phyloP scores from a whole-genome alignment of 2,329 filamentous ascomycete species.

The Aspergillus pseudonomiae region DNA sequence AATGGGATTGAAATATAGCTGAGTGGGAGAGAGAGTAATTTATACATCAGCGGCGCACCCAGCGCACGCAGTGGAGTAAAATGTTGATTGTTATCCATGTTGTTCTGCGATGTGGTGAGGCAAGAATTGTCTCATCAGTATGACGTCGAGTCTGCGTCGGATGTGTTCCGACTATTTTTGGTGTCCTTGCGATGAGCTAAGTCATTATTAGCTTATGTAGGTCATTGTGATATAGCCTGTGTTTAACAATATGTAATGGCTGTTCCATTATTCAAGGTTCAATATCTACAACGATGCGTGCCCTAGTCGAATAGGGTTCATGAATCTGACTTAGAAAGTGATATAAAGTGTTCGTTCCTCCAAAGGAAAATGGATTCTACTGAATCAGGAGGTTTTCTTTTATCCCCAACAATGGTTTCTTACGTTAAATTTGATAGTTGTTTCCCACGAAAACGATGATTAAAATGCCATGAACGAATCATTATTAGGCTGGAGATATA shows the following conservation, averaged over 20 bases:
- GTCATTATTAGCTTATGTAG: background rate
- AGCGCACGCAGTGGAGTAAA: background rate
- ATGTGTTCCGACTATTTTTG: background rate
- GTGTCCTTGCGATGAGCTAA: too few species aligned
- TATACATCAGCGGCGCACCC: background rate
- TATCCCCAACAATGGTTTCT: background rate
- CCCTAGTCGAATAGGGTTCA: too few species aligned
- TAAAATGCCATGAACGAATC: background rate
- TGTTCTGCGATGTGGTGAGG: background rate
- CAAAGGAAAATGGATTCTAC: too few species aligned
- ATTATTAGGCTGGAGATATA: background rate
- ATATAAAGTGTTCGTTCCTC: too few species aligned
- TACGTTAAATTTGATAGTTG: background rate
- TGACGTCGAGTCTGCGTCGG: conserved; percentile 13
- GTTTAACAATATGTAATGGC: too few species aligned
- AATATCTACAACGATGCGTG: too few species aligned
- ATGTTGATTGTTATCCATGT: background rate
- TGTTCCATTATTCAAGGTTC: too few species aligned
- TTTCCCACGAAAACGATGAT: background rate
- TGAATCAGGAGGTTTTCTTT: background rate
- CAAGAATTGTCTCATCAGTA: conserved; percentile 13
- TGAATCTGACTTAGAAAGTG: too few species aligned
- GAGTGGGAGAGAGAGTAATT: background rate
- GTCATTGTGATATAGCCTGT: background rate
- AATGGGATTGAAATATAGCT: background rate